Evolutionary conservation across 768 basidiomycete genomes (phyloP), one percentile per base, ranked within the genome.

Genomic region (Sporobolomyces pararoseus): DNA sequence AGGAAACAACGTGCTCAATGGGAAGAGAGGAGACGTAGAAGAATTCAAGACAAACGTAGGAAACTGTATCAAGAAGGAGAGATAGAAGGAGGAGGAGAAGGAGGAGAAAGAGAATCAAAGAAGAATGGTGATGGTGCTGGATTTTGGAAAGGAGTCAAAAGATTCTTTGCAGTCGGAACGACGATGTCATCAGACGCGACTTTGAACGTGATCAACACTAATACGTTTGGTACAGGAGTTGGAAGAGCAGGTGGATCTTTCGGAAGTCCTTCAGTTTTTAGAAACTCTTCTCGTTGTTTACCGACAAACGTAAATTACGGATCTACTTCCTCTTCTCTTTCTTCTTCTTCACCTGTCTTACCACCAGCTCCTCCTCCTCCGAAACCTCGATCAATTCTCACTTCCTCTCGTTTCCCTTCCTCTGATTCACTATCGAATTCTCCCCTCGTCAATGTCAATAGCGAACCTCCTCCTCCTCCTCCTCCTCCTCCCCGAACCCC

Each of bases 11-110:
- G 46, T 7, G 44, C 47, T 50, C n/a, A 61, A 47, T 70, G 69
- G 69, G 69, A 70, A 35, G 52, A 65, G 1, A 37, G 63, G 21
- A 46, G n/a, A 29, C 51, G 66, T 3, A 34, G 19, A 21, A 16
- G 52, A 32, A 16, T 21, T 19, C 31, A 34, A 16, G 29, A 57
- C 34, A 10, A 32, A 23, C 44, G 53, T 7, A 25, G 17, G 32
- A 50, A 14, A 3, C 25, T 23, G 17, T 21, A 35, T 23, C n/a
- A 21, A 39, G 42, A 27, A 10, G 44, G 27, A 2, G 35, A 31
- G 13, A 7, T 25, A 6, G 50, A 63, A 23, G 21, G 7, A 13
- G 34, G 47, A n/a, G n/a, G n/a, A n/a, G n/a, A 21, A 39, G 42
- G 21, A 10, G 44, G 27, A 2, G 35, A 31, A 4, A 7, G 21